Evolutionary conservation across 257 asterid genomes (phyloP), one percentile per base, ranked within the genome.

Genomic region (Ilex aquifolium): DNA sequence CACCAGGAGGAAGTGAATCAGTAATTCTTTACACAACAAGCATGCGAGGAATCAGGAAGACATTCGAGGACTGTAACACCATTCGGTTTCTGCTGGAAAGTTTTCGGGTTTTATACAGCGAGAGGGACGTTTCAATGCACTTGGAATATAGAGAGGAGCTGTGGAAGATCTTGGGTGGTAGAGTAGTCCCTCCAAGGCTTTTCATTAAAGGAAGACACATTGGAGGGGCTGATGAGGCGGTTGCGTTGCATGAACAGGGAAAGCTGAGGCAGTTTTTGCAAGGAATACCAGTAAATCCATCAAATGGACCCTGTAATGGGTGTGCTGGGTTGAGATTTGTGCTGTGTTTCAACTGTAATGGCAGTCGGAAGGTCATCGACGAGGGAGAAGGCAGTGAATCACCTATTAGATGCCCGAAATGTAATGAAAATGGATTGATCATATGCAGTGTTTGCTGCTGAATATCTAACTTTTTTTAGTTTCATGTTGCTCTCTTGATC

Each of bases 161-260:
- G 1, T 82, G 93, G 96, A 32, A 49, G 9, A 57, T 72, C 29
- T 65, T 84, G 13, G 91, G 86, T 0, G 62, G 82, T 2, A 76
- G 77, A 39, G 79, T 76, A 4, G 83, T 88, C 2, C 91, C 96
- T 2, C 97, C 97, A n/a, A 82, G 81, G 81, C 75, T 91, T 10
- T 91, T 88, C 66, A 70, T 88, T 48, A 65, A 74, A 32, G 96
- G 96, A 0, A 74, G 75, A 50, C 70, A 73, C 70, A 75, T 91
- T 2, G 97, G 97, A 32, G 94, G 97, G 14, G 96, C 94, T 0
- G 91, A 88, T 30, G 91, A 81, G 53, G 90, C 84, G 0, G 80
- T 84, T 11, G 84, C 78, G 32, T 21, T 91, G 64, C 95, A 91
- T 51, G 97, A 91, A 60, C 75, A 67, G 29, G 97, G 95, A 29